Base-by-base conservation (phyloP, 2,329 filamentous ascomycete genomes). In the Colletotrichum eleusines region DNA sequence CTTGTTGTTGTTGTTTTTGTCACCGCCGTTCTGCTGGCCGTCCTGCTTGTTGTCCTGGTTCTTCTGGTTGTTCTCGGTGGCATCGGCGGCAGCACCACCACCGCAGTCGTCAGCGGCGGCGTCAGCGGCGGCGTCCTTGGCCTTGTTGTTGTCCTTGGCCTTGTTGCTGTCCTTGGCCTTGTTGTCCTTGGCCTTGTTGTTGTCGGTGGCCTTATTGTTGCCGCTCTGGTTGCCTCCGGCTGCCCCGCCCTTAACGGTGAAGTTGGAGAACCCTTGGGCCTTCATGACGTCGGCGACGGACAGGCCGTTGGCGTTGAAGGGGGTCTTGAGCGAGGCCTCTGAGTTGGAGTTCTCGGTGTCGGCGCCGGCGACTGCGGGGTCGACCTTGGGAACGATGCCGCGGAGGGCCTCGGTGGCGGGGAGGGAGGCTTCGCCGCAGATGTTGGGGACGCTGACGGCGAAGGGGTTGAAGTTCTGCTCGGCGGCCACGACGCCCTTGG, bases 401-500 rank as follows among this genome's bases (percentile, higher is more conserved):
- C 91, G 85, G 40, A 93, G 87, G 66, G 84, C 84, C 31, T 80
- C 80, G 9, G 88, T 91, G 40, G 83, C 86, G 14, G 91, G 91
- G 2, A 93, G 86, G 33, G 84, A 81, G 2, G 89, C 81, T 73
- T 93, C 89, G 46, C 83, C 86, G 80, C 91, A 93, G 77, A 93
- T 87, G 72, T 85, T 88, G 23, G 88, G 90, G 42, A 89, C 84
- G 75, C 82, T 82, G 72, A 87, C 85, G 66, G 80, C 87, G 74
- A 89, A 92, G 62, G 89, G 89, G 83, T 92, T 92, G 83, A 91
- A 91, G 86, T 93, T 92, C 80, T 91, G 90, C 84, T 92, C 90
- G 5, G 90, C 90, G 33, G 87, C 86, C 18, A 92, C 90, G 46
- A 92, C 84, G 20, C 86, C 86, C 69, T 85, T 85, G 23, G 91